Conservation (phyloP, 139 green algal species). For the Chlorella vulgaris region DNA sequence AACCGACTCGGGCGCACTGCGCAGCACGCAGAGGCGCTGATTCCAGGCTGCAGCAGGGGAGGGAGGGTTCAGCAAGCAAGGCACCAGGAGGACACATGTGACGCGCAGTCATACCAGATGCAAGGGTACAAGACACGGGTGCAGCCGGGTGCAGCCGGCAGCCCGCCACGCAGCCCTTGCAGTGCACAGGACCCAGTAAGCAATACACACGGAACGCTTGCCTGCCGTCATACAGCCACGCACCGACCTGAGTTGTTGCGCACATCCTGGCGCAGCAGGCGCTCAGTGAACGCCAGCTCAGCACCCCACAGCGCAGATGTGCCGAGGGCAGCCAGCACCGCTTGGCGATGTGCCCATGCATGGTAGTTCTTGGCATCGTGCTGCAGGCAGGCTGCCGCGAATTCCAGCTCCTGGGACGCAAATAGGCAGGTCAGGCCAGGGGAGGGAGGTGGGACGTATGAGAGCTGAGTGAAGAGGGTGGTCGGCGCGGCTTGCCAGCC, state of each 20-base stretch:
- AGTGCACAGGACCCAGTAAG: background rate
- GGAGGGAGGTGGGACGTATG: too few species aligned
- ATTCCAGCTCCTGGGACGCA: constrained; percentile 55
- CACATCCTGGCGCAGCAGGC: constrained; percentile 67
- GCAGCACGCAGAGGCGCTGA: constrained; percentile 76
- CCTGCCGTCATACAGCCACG: background rate
- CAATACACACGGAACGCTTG: background rate
- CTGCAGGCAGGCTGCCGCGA: constrained; percentile 58
- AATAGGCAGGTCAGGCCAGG: too few species aligned
- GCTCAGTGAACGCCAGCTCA: constrained; percentile 64
- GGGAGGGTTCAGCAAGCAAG: background rate
- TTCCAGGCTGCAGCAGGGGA: constrained; percentile 68
- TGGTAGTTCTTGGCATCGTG: constrained; percentile 92
- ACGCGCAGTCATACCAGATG: background rate
- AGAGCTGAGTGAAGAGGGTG: background rate
- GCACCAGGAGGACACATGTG: too few species aligned
- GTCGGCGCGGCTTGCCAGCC: background rate
- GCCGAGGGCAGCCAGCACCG: constrained; percentile 29
- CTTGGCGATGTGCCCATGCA: constrained; percentile 83
- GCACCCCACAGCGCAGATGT: constrained; percentile 40
- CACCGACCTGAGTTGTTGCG: constrained; percentile 78
- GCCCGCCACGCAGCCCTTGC: background rate
- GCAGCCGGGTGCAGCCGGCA: background rate
- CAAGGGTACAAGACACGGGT: background rate
- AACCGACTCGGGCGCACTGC: background rate